A percentile compares a stretch with the other conserved stretches of the same genome.
phyloP scores from a whole-genome alignment of 306 rosid genomes.

The Prosopis cineraria region DNA sequence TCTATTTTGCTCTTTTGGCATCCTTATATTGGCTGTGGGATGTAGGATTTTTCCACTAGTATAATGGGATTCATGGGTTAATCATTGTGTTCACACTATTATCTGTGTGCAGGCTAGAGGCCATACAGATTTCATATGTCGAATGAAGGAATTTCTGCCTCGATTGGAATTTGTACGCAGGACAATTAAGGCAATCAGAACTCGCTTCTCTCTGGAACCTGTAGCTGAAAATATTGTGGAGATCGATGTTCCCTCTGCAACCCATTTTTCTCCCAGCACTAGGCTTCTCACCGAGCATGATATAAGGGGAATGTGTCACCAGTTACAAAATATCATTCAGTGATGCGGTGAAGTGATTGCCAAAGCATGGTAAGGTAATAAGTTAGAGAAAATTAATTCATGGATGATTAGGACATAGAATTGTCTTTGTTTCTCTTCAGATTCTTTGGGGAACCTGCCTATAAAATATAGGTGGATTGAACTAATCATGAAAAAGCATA shows the following conservation, averaged over 20 bases:
- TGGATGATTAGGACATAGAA: not conserved
- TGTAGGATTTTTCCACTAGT: not conserved
- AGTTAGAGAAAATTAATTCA: constrained; percentile 1
- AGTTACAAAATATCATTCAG: not conserved
- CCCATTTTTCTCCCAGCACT: constrained; percentile 62
- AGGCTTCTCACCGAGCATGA: constrained; percentile 61
- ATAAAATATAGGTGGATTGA: not conserved
- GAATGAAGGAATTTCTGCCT: constrained; percentile 76
- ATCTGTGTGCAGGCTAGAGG: constrained; percentile 58
- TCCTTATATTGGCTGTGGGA: not conserved
- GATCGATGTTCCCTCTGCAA: constrained; percentile 34
- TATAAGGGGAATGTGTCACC: constrained; percentile 46
- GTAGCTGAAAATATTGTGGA: constrained; percentile 34
- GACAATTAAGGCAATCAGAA: constrained; percentile 52
- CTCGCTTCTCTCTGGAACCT: constrained; percentile 48
- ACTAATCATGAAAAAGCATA: not conserved
- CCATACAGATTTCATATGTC: constrained; percentile 74
- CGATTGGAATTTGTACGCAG: constrained; percentile 65
- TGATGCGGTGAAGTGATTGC: not conserved
- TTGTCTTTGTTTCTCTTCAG: not conserved
- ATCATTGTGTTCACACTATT: constrained; percentile 9
- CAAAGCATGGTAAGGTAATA: not conserved
- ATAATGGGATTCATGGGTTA: constrained; percentile 25
- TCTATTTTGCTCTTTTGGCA: constrained; percentile 1
- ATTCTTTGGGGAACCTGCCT: not conserved